Evolutionary conservation across 2,329 filamentous ascomycete genomes (phyloP).

Genomic region (Venturia nashicola): DNA sequence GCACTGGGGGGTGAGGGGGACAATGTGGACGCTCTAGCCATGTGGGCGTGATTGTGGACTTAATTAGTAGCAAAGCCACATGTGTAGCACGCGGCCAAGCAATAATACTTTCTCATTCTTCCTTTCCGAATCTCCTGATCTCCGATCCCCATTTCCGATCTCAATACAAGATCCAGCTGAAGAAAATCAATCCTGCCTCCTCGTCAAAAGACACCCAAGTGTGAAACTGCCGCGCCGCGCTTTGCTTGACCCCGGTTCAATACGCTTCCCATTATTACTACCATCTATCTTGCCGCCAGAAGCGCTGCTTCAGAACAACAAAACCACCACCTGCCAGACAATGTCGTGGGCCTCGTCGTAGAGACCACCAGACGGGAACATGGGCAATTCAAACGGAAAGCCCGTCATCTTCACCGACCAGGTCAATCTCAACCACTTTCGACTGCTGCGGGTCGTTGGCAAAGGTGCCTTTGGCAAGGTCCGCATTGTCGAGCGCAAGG

Average conservation of each 20-base stretch:
- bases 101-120: too few relatives aligned
- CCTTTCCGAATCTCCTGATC: neutral
- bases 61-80: neutral
- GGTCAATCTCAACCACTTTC: slow-evolving; percentile 97
- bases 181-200: neutral
- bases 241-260: neutral
- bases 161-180: neutral
- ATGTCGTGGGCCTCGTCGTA: neutral
- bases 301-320: neutral
- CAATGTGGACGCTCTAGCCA: neutral
- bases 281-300: neutral
- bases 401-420: slow-evolving; percentile 85
- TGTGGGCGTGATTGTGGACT: neutral
- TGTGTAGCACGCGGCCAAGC: neutral
- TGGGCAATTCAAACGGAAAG: slow-evolving; percentile 95
- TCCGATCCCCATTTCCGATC: neutral
- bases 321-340: neutral
- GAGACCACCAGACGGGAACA: slow-evolving; percentile 24
- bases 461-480: slow-evolving; percentile 98
- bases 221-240: neutral
- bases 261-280: neutral
- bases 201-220: neutral
- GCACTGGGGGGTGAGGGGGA: too few relatives aligned
- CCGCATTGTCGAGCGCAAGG: slow-evolving; percentile 94
- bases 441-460: slow-evolving; percentile 85